Evolutionary conservation across 1,284 basidiomycete species (phyloP).

Genomic region (Cutaneotrichosporon arboriforme): DNA sequence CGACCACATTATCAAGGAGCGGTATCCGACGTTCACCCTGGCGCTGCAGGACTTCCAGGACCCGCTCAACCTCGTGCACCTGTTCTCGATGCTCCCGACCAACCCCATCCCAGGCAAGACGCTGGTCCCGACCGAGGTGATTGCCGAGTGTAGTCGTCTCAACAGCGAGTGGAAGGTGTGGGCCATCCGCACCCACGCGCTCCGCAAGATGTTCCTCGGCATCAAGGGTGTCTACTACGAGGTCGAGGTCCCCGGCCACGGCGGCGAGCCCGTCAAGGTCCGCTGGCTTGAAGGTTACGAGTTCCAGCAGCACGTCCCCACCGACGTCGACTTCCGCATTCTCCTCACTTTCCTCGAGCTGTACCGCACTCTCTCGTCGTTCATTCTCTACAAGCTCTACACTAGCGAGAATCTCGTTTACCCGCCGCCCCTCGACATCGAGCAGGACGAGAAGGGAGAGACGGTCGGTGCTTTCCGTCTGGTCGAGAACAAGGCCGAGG

Average conservation of each 20-base stretch:
- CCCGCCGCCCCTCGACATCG: constrained; percentile 80
- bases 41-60: constrained; percentile 96
- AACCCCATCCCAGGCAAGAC: constrained; percentile 56
- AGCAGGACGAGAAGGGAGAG: constrained; percentile 80
- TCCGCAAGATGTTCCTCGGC: constrained; percentile 90
- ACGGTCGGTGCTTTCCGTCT: constrained; percentile 85
- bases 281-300: constrained; percentile 98
- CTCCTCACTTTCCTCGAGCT: constrained; percentile 97
- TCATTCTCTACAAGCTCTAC: constrained; percentile 96
- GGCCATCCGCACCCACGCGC: constrained; percentile 78
- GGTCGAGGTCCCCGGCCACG: constrained; percentile 64
- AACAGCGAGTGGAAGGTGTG: constrained; percentile 86
- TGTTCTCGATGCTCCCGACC: constrained; percentile 85
- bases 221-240: constrained; percentile 99
- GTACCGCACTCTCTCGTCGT: constrained; percentile 93
- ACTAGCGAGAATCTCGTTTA: constrained; percentile 90
- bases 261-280: constrained; percentile 71
- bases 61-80: constrained; percentile 87
- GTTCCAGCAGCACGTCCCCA: constrained; percentile 92
- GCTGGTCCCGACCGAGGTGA: constrained; percentile 73
- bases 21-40: constrained; percentile 96
- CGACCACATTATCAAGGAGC: constrained; percentile 97
- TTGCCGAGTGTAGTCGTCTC: constrained; percentile 85
- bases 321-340: constrained; percentile 95
- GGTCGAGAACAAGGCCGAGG: constrained; percentile 54